These are phyloP conservation scores for Sporisorium scitamineum DNA, from an alignment of 1,284 basidiomycete genomes.

Conservation along the genomic window DNA sequence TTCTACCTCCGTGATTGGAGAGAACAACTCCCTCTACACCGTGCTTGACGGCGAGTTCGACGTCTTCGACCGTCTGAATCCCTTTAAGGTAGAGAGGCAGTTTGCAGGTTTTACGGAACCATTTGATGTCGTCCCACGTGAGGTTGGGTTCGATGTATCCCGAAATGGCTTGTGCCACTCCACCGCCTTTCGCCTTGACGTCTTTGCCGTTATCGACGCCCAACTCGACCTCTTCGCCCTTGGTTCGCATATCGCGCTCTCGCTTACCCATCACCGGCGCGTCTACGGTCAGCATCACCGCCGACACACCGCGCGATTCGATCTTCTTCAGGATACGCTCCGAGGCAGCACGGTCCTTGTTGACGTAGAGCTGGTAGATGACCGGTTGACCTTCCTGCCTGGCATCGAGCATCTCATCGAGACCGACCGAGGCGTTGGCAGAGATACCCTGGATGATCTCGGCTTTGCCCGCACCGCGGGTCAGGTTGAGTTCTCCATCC, in stretches of 20 bases:
- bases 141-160: conserved; percentile 72
- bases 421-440: conserved; percentile 84
- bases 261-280: conserved; percentile 86
- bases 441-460: conserved; percentile 89
- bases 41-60: conserved; percentile 75
- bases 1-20: conserved; percentile 72
- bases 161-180: conserved; percentile 71
- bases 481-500: conserved; percentile 90
- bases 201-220: conserved; percentile 55
- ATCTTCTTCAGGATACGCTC: conserved; percentile 80
- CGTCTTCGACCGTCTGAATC: conserved; percentile 76
- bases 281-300: conserved; percentile 91
- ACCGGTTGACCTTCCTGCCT: conserved; percentile 74
- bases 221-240: conserved; percentile 69
- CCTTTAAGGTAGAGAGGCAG: conserved; percentile 87
- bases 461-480: conserved; percentile 78
- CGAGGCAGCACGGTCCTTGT: conserved; percentile 78
- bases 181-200: conserved; percentile 54
- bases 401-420: conserved; percentile 76
- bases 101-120: conserved; percentile 80
- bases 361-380: conserved; percentile 79
- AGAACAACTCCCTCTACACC: conserved; percentile 72
- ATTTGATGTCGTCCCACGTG: conserved; percentile 75
- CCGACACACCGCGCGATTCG: conserved; percentile 78
- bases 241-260: conserved; percentile 77